Percentiles rank a stretch among this genome's conserved stretches.
Evolutionary conservation across 768 basidiomycete genomes (phyloP).

Genomic region (Terana coerulea): DNA sequence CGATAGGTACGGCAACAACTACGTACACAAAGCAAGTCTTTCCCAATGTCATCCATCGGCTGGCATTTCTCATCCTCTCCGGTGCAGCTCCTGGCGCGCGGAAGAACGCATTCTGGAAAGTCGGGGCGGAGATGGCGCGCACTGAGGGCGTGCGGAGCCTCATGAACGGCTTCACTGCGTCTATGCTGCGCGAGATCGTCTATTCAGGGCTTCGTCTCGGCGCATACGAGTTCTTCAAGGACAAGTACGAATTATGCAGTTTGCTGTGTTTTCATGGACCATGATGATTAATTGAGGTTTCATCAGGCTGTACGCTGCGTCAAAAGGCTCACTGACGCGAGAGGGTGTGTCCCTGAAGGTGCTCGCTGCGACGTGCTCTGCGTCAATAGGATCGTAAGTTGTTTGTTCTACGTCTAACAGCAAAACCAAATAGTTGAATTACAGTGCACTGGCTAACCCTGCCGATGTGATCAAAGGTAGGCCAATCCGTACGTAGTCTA

Average conservation of each 20-base stretch:
- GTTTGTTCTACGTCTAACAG: neutral
- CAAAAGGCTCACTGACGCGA: slow-evolving; percentile 24
- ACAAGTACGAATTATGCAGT: slow-evolving; percentile 22
- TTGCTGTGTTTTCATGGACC: neutral
- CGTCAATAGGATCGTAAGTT: slow-evolving; percentile 30
- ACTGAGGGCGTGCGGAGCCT: slow-evolving; percentile 30
- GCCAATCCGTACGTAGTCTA: neutral
- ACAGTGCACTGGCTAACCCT: slow-evolving; percentile 32
- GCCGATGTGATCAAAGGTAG: slow-evolving; percentile 34
- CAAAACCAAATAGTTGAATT: neutral
- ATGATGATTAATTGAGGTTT: neutral
- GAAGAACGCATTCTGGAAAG: slow-evolving; percentile 30
- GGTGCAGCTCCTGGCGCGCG: slow-evolving; percentile 26
- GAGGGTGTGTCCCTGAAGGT: slow-evolving; percentile 33
- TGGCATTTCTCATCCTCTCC: neutral
- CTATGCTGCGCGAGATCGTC: slow-evolving; percentile 32
- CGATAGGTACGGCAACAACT: slow-evolving; percentile 32
- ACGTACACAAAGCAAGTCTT: slow-evolving; percentile 24
- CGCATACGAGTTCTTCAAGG: slow-evolving; percentile 36
- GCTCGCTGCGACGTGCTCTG: slow-evolving; percentile 28
- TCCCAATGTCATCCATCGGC: neutral
- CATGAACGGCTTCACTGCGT: slow-evolving; percentile 30
- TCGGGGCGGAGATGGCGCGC: slow-evolving; percentile 31
- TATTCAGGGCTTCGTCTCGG: slow-evolving; percentile 34
- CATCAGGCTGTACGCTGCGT: slow-evolving; percentile 20